Evolutionary conservation across 306 rosid genomes (phyloP), one percentile per base, ranked within the genome.

Genomic region (Prunus mira): DNA sequence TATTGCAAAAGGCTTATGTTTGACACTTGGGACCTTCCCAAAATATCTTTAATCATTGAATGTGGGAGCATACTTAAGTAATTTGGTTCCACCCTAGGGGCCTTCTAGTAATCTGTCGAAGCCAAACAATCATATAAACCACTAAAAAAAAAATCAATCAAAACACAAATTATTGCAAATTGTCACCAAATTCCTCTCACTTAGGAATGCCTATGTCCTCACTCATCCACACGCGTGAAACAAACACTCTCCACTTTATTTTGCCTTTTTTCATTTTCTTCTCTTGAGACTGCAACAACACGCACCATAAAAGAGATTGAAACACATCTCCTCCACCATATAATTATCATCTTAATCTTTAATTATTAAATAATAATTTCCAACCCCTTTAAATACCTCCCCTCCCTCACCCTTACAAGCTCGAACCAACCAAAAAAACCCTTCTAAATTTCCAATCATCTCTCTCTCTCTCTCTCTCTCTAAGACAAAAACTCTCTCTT

Each of bases 341-440:
- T 38, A 51, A 69, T 79, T 74, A 43, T 69, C 67, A 56, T 5
- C 65, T 66, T 67, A 67, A 60, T 52, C 49, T 18, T 56, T 71
- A 55, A 28, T 81, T 32, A 69, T 67, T 69, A 64, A 74, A 60
- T 76, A 76, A 75, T 78, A 51, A 84, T 78, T 73, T 82, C 61
- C 28, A 54, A 0, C 28, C 71, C 81, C 86, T 80, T 82, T 85
- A 82, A 46, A 82, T 82, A 74, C 79, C 78, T 64, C 78, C n/a
- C 46, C 45, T 10, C 73, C 49, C 74, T 57, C 45, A 51, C 22
- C 17, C 57, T 46, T 79, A 41, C 24, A 54, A n/a, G 51, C 74
- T 81, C 81, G 61, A 60, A 46, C 78, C 58, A 46, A 34, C 70
- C 12, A 52, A 54, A 14, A 81, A 74, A 71, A 30, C 5, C 46